phyloP scores from a whole-genome alignment of 768 basidiomycete genomes.

The Gelatoporia subvermispora region DNA sequence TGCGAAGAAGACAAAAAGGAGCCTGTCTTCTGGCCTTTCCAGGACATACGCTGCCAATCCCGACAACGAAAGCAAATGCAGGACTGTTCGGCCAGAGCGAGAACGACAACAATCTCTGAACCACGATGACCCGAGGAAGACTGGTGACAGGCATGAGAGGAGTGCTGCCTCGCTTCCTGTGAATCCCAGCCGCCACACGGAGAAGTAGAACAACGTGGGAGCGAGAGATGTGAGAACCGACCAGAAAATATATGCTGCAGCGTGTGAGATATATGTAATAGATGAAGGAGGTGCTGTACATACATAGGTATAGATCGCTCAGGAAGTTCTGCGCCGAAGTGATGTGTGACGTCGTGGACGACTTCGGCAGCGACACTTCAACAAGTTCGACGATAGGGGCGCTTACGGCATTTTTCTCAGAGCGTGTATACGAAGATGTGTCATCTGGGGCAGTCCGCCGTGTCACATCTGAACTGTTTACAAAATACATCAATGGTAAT shows the following conservation, averaged over 20 bases:
- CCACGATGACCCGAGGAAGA: conserved; percentile 46
- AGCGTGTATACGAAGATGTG: not conserved
- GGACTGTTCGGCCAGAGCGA: conserved; percentile 40
- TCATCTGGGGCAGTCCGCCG: not conserved
- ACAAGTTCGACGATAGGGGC: not conserved
- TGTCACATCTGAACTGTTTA: conserved; percentile 5
- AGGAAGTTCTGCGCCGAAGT: conserved; percentile 24
- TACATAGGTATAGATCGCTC: conserved; percentile 57
- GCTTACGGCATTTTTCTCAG: conserved; percentile 2
- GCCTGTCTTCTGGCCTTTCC: conserved; percentile 46
- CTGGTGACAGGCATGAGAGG: conserved; percentile 65
- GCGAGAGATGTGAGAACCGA: conserved; percentile 76
- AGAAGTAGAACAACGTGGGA: conserved; percentile 86
- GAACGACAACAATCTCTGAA: conserved; percentile 44
- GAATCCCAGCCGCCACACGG: conserved; percentile 84
- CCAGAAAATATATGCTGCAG: conserved; percentile 73
- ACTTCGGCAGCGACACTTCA: not conserved
- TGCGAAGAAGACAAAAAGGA: conserved; percentile 53
- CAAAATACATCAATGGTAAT: conserved; percentile 5
- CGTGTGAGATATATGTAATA: not conserved
- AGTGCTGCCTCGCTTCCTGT: conserved; percentile 78
- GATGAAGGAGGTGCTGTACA: conserved; percentile 18
- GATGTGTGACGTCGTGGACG: not conserved
- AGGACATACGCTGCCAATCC: conserved; percentile 52
- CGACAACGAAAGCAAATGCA: conserved; percentile 46